phyloP scores from a whole-genome alignment of 345 rosid species.

The Punica granatum region DNA sequence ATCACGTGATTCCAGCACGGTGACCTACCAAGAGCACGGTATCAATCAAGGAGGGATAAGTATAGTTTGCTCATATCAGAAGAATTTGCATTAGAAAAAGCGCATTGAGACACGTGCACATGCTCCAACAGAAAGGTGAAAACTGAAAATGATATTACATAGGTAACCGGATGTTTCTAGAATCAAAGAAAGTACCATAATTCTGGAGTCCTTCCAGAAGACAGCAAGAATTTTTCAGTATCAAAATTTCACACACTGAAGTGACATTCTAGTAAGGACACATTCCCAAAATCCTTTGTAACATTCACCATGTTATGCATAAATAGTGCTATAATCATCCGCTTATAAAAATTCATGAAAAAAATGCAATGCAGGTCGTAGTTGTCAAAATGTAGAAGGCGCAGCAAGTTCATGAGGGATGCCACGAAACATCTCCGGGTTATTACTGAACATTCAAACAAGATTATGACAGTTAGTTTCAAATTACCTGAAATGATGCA shows the following conservation, averaged over 20 bases:
- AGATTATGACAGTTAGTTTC: neutral
- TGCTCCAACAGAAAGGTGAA: neutral
- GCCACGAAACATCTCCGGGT: neutral
- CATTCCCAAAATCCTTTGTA: too few species aligned
- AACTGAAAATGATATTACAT: conserved; percentile 1
- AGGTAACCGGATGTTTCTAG: too few species aligned
- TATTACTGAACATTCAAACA: neutral
- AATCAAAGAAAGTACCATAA: too few species aligned
- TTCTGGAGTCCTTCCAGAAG: too few species aligned
- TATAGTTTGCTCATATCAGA: neutral
- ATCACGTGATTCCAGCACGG: conserved; percentile 75
- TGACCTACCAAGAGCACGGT: conserved; percentile 37
- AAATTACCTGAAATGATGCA: conserved; percentile 73
- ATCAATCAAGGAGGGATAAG: conserved; percentile 7
- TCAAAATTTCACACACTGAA: too few species aligned
- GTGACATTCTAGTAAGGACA: too few species aligned
- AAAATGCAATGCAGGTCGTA: too few species aligned
- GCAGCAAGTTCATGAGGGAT: neutral
- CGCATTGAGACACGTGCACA: neutral
- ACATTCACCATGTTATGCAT: too few species aligned
- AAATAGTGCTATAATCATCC: too few species aligned
- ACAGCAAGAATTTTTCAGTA: too few species aligned
- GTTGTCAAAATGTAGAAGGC: too few species aligned
- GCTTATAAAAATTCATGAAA: too few species aligned
- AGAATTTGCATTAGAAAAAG: neutral